Conservation (phyloP, 805 yeast genomes). For the Cyberlindnera veronae region DNA sequence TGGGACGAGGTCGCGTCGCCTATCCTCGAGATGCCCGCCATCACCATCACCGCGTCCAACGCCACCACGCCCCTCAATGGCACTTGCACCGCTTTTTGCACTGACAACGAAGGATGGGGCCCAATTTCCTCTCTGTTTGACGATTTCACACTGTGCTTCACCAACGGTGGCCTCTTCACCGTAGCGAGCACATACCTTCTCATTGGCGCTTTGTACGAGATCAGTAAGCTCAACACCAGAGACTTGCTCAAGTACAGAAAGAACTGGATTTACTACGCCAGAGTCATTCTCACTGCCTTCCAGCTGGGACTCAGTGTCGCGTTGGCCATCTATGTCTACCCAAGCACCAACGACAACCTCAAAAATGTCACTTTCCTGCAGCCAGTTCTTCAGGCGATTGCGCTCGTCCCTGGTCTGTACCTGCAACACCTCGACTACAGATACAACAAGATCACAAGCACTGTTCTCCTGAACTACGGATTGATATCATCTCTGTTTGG, state of each 20-base stretch:
- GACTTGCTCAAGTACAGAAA: slow-evolving; percentile 34
- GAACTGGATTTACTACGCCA: slow-evolving; percentile 34
- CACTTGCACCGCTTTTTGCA: slow-evolving; percentile 20
- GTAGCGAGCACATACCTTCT: slow-evolving; percentile 41
- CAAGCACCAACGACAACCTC: slow-evolving; percentile 13
- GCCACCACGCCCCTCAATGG: slow-evolving; percentile 1
- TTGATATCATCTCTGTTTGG: slow-evolving; percentile 49
- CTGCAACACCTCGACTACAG: slow-evolving; percentile 72
- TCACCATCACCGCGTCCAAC: background rate
- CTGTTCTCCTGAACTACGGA: slow-evolving; percentile 76
- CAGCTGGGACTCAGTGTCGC: slow-evolving; percentile 30
- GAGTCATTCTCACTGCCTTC: slow-evolving; percentile 32
- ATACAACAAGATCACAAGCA: slow-evolving; percentile 61
- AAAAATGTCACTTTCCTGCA: slow-evolving; percentile 32
- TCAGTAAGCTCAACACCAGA: slow-evolving; percentile 25
- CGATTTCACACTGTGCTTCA: slow-evolving; percentile 59
- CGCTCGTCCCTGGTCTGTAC: slow-evolving; percentile 47
- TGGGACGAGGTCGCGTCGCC: background rate
- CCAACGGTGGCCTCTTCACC: slow-evolving; percentile 48
- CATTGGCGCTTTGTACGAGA: slow-evolving; percentile 37
- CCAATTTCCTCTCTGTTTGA: slow-evolving; percentile 40
- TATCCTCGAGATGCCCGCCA: background rate
- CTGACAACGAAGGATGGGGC: slow-evolving; percentile 38
- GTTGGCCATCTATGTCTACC: slow-evolving; percentile 21
- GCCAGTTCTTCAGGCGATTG: slow-evolving; percentile 36